phyloP scores from a whole-genome alignment of 768 basidiomycete genomes.

The Lactarius quietus region DNA sequence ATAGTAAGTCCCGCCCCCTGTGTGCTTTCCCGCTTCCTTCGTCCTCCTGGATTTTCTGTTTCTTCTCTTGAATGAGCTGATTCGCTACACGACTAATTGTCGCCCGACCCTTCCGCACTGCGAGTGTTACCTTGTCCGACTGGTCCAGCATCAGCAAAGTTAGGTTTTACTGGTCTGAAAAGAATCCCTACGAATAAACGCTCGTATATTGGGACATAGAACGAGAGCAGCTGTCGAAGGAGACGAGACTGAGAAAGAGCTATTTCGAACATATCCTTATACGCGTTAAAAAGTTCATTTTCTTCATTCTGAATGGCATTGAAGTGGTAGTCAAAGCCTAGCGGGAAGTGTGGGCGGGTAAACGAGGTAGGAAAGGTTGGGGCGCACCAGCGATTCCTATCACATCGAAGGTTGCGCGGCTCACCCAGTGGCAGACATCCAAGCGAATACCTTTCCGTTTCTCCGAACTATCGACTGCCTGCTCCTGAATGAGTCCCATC shows the following conservation, averaged over 20 bases:
- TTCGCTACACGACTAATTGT: conserved; percentile 71
- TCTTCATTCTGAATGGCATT: conserved; percentile 76
- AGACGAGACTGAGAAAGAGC: conserved; percentile 55
- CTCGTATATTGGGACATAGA: conserved; percentile 58
- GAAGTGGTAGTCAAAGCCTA: conserved; percentile 86
- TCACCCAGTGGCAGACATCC: conserved; percentile 79
- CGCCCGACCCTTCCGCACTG: conserved; percentile 52
- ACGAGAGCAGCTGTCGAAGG: conserved; percentile 44
- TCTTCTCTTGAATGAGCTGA: conserved; percentile 75
- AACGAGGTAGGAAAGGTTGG: not conserved
- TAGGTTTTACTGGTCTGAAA: not conserved
- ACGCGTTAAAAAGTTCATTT: conserved; percentile 73
- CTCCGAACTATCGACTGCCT: conserved; percentile 27
- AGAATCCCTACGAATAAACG: conserved; percentile 50
- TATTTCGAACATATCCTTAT: conserved; percentile 81
- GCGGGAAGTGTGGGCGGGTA: not conserved
- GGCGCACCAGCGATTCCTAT: conserved; percentile 79
- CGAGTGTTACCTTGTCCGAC: conserved; percentile 52
- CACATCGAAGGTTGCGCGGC: conserved; percentile 83
- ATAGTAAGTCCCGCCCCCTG: conserved; percentile 71
- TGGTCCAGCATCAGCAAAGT: conserved; percentile 29
- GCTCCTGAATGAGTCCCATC: conserved; percentile 45
- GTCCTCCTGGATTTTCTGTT: conserved; percentile 61
- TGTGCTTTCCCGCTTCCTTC: conserved; percentile 50
- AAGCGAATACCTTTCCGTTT: conserved; percentile 39